Evolutionary conservation across 371 early-diverging fungal genomes (phyloP).

Genomic region (Mucor indicus): DNA sequence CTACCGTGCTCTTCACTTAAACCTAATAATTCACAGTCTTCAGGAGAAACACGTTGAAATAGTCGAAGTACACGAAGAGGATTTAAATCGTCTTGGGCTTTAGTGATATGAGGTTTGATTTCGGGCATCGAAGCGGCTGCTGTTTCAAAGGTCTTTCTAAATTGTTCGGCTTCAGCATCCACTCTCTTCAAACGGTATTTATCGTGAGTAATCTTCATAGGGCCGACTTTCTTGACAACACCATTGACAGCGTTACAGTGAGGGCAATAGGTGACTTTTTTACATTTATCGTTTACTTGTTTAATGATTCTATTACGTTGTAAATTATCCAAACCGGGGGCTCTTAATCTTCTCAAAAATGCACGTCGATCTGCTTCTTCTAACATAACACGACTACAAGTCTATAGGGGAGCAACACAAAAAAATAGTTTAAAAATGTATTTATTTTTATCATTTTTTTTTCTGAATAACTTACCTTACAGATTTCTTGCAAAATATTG

Average conservation of each 20-base stretch:
- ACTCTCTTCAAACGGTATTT: slow-evolving; percentile 82
- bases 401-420: slow-evolving; percentile 50
- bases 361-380: slow-evolving; percentile 77
- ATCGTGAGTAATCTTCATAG: slow-evolving; percentile 96
- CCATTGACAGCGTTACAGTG: slow-evolving; percentile 89
- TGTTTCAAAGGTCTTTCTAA: slow-evolving; percentile 69
- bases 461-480: slow-evolving; percentile 90
- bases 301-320: slow-evolving; percentile 78
- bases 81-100: slow-evolving; percentile 95
- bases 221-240: slow-evolving; percentile 93
- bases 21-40: slow-evolving; percentile 96
- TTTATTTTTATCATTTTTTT: background rate
- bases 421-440: background rate
- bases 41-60: slow-evolving; percentile 83
- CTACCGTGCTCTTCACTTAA: slow-evolving; percentile 82
- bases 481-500: slow-evolving; percentile 93
- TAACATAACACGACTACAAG: slow-evolving; percentile 85
- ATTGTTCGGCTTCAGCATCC: slow-evolving; percentile 72
- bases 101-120: slow-evolving; percentile 71
- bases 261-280: slow-evolving; percentile 87
- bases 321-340: slow-evolving; percentile 80
- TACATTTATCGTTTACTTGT: slow-evolving; percentile 82
- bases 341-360: slow-evolving; percentile 71
- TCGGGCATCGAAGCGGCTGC: slow-evolving; percentile 74
- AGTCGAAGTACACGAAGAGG: slow-evolving; percentile 86